Percentiles rank a stretch among this genome's conserved stretches.
Evolutionary conservation across 495 filamentous ascomycete genomes (phyloP).

Genomic region (Penicillium macrosclerotiorum): DNA sequence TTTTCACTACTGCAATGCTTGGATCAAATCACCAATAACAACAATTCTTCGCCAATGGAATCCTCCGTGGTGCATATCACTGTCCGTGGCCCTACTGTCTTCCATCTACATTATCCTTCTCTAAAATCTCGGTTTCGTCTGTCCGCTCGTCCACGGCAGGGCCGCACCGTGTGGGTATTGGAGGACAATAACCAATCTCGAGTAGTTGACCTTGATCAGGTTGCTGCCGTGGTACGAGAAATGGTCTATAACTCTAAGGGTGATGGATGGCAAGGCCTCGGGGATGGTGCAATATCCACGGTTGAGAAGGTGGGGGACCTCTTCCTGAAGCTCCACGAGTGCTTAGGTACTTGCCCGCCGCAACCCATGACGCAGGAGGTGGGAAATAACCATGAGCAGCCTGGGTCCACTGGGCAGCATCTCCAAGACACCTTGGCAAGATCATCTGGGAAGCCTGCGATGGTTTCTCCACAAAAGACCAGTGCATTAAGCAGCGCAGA

Average conservation of each 20-base stretch:
- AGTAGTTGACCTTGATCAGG: conserved; percentile 11
- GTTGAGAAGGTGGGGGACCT: conserved; percentile 42
- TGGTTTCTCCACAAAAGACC: conserved; percentile 11
- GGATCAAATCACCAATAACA: conserved; percentile 36
- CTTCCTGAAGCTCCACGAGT: conserved; percentile 33
- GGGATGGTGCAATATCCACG: conserved; percentile 41
- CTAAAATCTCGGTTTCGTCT: conserved; percentile 39
- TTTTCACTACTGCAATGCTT: conserved; percentile 69
- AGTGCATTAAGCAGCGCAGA: conserved; percentile 18
- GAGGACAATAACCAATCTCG: conserved; percentile 27
- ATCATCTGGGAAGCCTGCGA: conserved; percentile 1
- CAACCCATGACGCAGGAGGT: conserved; percentile 6
- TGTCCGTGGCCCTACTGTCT: conserved; percentile 43
- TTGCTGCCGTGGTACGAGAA: conserved; percentile 24
- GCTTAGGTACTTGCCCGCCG: conserved; percentile 19
- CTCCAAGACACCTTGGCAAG: neutral
- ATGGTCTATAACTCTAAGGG: conserved; percentile 43
- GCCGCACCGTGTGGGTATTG: conserved; percentile 41
- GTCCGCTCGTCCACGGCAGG: conserved; percentile 25
- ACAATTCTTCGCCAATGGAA: conserved; percentile 21
- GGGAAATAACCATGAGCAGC: conserved; percentile 3
- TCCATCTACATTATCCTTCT: conserved; percentile 42
- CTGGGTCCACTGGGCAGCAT: neutral
- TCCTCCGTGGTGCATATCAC: conserved; percentile 34
- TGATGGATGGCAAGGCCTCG: conserved; percentile 49